Base-by-base conservation (phyloP, 257 asterid species). In the Solanum neorickii region DNA sequence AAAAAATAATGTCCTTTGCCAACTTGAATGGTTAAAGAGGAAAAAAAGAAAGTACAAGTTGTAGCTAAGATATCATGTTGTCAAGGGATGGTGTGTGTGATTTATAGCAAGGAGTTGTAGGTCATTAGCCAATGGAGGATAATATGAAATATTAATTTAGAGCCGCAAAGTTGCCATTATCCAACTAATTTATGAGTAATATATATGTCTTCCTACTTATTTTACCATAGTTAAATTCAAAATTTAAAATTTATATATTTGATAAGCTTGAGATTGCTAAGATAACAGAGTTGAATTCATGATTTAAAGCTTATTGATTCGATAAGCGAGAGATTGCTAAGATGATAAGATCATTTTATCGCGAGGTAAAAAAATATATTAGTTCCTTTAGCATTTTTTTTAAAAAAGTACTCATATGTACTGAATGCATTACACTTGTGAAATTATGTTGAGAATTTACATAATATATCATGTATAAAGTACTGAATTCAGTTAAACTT, bases 81-180 rank as follows among this genome's bases (percentile, higher is more conserved):
- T 20, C 39, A 12, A 15, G 42, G 16, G 42, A 78, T 46, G 42
- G 27, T 69, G 66, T 78, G 84, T 13, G 16, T 77, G 16, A 46
- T 78, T 78, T 78, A 78, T 78, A 78, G 10, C 89, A 70, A 65
- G 62, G 78, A 80, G 11, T 42, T 72, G 82, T 31, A 46, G 47
- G 75, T 87, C 83, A 77, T 88, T 86, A 86, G 31, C 87, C 27
- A 84, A 86, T 83, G 77, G 41, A 88, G 91, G 94, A 93, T 92
- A 92, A 87, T 76, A 89, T 80, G 82, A 78, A 41, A 42, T 27
- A 49, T 20, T 56, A 56, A 56, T 87, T 66, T 85, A 25, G n/a
- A 78, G 84, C 84, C 66, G 66, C 65, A 78, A 46, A 46, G 66
- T 78, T 46, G 11, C 20, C 37, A 78, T 46, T 42, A 27, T 78